Evolutionary conservation across 2,329 filamentous ascomycete genomes (phyloP), one percentile per base, ranked within the genome.

Genomic region (Pseudogymnoascus sp.): DNA sequence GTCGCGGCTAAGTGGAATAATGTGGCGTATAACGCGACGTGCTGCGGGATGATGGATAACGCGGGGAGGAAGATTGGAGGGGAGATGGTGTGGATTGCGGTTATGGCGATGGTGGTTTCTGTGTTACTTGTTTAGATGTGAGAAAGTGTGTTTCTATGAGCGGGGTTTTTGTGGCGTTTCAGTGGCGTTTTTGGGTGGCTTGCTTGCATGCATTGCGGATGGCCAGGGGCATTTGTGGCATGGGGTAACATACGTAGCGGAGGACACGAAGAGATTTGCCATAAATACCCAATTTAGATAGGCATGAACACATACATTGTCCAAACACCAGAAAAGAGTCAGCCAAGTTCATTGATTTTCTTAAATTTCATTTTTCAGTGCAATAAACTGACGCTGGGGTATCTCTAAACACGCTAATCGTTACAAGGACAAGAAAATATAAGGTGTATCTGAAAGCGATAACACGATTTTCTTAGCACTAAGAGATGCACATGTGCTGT

Each of bases 1-100:
- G 87, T 88, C 18, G 87, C 87, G 0, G 87, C 87, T 0, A 70
- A 75, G 63, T 82, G 85, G 67, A 94, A 93, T 73, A 86, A 87
- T 64, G 88, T 94, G 55, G 86, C 82, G 0, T 92, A 90, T 70
- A 79, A 79, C 52, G 72, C 79, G 45, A 63, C 74, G 4, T 88
- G 85, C 70, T 88, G 86, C 67, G 85, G 85, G n/a, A 67, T 70
- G 60, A 65, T 71, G 2, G 69, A 64, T 9, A 74, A 66, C 60
- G 67, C 52, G 10, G 70, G 66, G 21, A 37, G 64, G 60, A 42
- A 64, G 5, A 15, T 64, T 2, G 29, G 52, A 21, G 12, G 6
- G 7, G n/a, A n/a, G 33, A 7, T 59, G 33, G 2, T 37, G 18
- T n/a, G 33, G 33, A 12, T 59, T 9, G 58, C 1, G 33, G 33